A percentile compares a stretch with the other conserved stretches of the same genome.
Conservation (phyloP, 352 stramenopile genomes). For the Thalassiosira exigua region DNA sequence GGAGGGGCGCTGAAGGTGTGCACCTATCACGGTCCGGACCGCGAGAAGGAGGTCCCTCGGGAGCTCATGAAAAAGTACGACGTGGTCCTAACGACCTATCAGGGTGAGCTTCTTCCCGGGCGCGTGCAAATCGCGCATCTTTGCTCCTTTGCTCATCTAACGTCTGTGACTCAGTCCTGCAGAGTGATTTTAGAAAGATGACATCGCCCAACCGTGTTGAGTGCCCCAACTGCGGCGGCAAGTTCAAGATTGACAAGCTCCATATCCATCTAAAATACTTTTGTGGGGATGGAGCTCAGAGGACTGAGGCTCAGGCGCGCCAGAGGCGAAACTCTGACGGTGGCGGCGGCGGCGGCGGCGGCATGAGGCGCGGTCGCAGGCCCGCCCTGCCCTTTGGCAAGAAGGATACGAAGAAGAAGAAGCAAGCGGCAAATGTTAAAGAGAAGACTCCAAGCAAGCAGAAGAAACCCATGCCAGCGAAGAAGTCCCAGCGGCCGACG, state of each 20-base stretch:
- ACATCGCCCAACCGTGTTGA: constrained; percentile 87
- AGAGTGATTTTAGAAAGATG: constrained; percentile 90
- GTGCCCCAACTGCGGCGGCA: constrained; percentile 94
- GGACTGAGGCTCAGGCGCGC: constrained; percentile 91
- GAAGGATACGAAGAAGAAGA: constrained; percentile 16
- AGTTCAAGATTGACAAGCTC: constrained; percentile 91
- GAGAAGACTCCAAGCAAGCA: not conserved
- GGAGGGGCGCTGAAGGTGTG: constrained; percentile 91
- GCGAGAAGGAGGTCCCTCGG: constrained; percentile 78
- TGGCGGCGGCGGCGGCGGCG: constrained; percentile 11
- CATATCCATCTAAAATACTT: constrained; percentile 95
- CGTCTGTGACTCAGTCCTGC: constrained; percentile 61
- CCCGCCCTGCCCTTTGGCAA: constrained; percentile 21
- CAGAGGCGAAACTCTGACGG: constrained; percentile 79
- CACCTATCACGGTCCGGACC: constrained; percentile 95
- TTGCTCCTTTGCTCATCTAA: too few relatives aligned
- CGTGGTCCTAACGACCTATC: constrained; percentile 99
- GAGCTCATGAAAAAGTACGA: constrained; percentile 93
- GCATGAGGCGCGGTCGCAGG: constrained; percentile 20
- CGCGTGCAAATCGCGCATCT: not conserved
- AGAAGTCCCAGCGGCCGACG: not conserved
- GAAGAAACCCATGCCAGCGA: constrained; percentile 48
- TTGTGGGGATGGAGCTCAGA: constrained; percentile 94
- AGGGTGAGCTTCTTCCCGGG: constrained; percentile 34
- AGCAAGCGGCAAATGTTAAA: not conserved